Base-by-base conservation (phyloP, 2,329 filamentous ascomycete genomes). In the Cytospora leucostoma region DNA sequence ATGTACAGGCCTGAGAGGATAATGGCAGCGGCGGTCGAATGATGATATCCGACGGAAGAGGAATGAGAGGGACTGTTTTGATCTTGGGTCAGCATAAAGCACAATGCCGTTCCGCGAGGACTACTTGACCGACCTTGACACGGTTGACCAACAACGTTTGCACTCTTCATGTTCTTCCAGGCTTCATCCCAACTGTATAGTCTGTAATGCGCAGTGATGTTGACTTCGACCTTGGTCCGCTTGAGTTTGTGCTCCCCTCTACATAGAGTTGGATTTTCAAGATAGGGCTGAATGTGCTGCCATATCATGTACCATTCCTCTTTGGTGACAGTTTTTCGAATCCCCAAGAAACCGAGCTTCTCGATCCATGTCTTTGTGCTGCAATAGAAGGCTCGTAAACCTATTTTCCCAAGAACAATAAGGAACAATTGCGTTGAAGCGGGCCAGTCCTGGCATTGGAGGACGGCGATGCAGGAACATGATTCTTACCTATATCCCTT, bases 131-230 rank as follows among this genome's bases (percentile, higher is more conserved):
- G 47, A 50, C 47, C 47, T 50, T 32, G 38, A n/a, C 4, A n/a
- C 7, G 38, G 38, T 32, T 4, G 7, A 19, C 40, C 32, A 17
- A 50, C 27, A 50, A n/a, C 56, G n/a, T 35, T 13, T 1, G 56
- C 56, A 34, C n/a, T 37, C 15, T 37, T 51, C 56, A 51, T 58
- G 3, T 38, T 58, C 44, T 38, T 58, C 56, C 56, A 58, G 5
- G 47, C 44, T 35, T 58, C 7, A 8, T 58, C 32, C 56, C 40
- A 50, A 12, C 3, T 56, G 37, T 56, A 56, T 21, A 1, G n/a
- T 32, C 54, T 44, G 13, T 37, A 35, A 44, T 40, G 27, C 13
- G 32, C 15, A 5, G 32, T 32, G 21, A 56, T 27, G 7, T 32
- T 13, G 17, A 33, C 49, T 13, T 17, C 3, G 5, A 3, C 12